These are phyloP conservation scores for Helminthosporium solani DNA, from an alignment of 2,329 filamentous ascomycete genomes.

Conservation along the genomic window DNA sequence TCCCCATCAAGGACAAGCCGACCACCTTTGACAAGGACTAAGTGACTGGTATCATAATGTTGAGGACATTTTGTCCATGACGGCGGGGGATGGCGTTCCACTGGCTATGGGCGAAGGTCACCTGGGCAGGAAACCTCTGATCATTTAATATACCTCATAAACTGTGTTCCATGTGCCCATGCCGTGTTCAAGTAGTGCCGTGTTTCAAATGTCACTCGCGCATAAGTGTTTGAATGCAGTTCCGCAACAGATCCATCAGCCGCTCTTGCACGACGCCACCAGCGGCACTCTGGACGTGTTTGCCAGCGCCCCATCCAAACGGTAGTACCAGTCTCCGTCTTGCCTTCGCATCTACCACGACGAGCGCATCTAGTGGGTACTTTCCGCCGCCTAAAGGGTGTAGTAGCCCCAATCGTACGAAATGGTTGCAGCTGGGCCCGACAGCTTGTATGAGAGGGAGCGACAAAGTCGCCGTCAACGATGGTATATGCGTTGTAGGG, in stretches of 20 bases:
- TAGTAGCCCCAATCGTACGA: slow-evolving; percentile 44
- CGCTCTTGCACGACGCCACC: slow-evolving; percentile 31
- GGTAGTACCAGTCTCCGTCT: slow-evolving; percentile 45
- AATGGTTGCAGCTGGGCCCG: slow-evolving; percentile 37
- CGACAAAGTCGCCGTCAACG: slow-evolving; percentile 24
- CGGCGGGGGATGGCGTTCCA: not conserved
- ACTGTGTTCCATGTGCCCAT: too few relatives aligned
- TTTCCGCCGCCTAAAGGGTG: slow-evolving; percentile 49
- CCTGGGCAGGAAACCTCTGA: not conserved
- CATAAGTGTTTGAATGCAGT: slow-evolving; percentile 28
- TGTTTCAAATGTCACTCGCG: slow-evolving; percentile 12
- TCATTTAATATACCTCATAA: slow-evolving; percentile 2
- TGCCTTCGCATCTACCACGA: slow-evolving; percentile 43
- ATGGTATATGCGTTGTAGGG: slow-evolving; percentile 30
- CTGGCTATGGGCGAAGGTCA: not conserved
- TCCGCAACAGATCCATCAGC: slow-evolving; percentile 30
- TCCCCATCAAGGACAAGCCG: slow-evolving; percentile 71
- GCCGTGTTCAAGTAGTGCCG: too few relatives aligned
- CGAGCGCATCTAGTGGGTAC: slow-evolving; percentile 47
- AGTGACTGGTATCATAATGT: not conserved
- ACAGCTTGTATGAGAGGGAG: slow-evolving; percentile 37
- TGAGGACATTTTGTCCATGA: not conserved
- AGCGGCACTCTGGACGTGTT: slow-evolving; percentile 33
- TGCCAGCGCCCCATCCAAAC: slow-evolving; percentile 48
- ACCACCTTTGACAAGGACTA: slow-evolving; percentile 22